Percentiles rank a stretch among this genome's conserved stretches.
These are phyloP conservation scores for Plasmodium gallinaceum DNA, from an alignment of 169 alveolate species.

Conservation along the genomic window DNA sequence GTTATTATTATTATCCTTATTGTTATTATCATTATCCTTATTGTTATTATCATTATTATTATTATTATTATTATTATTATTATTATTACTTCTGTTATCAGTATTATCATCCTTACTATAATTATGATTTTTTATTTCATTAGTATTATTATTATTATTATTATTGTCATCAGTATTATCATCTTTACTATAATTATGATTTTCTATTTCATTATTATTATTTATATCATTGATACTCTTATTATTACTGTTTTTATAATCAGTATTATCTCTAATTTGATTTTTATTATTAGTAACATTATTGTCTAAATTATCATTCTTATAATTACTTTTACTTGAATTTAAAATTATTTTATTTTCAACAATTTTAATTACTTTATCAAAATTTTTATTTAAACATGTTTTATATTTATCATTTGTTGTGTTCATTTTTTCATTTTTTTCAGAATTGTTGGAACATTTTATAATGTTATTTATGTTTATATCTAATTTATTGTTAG, in stretches of 20 bases:
- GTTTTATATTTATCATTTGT: background rate
- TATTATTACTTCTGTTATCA: background rate
- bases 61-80: background rate
- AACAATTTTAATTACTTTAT: slow-evolving; percentile 1
- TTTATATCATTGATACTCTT: background rate
- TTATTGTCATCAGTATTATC: background rate
- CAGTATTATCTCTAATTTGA: too few species aligned
- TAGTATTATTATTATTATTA: background rate
- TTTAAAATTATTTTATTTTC: slow-evolving; percentile 5
- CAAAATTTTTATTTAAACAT: background rate
- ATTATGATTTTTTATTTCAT: slow-evolving; percentile 6
- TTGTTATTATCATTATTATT: background rate
- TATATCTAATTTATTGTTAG: slow-evolving; percentile 12
- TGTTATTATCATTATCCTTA: background rate
- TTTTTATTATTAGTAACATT: too few species aligned
- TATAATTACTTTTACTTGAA: background rate
- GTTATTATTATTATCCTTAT: background rate
- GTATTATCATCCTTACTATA: background rate
- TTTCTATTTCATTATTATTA: background rate
- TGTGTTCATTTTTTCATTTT: background rate
- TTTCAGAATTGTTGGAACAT: slow-evolving; percentile 8
- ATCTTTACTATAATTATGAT: background rate
- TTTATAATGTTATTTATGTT: slow-evolving; percentile 4
- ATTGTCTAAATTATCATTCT: background rate
- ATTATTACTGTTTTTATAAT: background rate